phyloP scores from a whole-genome alignment of 495 filamentous ascomycete species.

The Hypomontagnella monticulosa region DNA sequence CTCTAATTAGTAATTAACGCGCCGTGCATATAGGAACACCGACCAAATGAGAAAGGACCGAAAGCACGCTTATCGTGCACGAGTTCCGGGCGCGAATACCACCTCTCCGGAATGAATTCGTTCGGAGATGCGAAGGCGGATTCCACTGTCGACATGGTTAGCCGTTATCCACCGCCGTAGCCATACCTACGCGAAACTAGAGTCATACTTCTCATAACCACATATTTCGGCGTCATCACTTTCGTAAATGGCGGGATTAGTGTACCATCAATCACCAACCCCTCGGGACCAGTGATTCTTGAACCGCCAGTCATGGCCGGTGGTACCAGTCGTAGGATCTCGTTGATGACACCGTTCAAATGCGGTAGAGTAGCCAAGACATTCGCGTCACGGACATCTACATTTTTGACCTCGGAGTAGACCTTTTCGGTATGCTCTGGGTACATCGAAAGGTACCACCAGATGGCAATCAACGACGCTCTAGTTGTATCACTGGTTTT shows the following conservation, averaged over 20 bases:
- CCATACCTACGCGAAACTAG: too few relatives aligned
- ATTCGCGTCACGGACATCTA: constrained; percentile 15
- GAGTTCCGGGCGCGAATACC: constrained; percentile 51
- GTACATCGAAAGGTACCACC: constrained; percentile 27
- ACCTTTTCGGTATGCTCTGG: constrained; percentile 29
- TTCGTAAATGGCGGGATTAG: constrained; percentile 30
- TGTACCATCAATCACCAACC: constrained; percentile 18
- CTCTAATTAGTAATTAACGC: too few relatives aligned
- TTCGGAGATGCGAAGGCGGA: constrained; percentile 44
- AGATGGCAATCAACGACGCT: constrained; percentile 17
- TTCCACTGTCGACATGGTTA: not conserved
- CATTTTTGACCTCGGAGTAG: constrained; percentile 10
- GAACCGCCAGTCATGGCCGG: constrained; percentile 25
- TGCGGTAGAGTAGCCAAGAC: constrained; percentile 18
- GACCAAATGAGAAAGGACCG: constrained; percentile 45
- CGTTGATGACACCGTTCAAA: constrained; percentile 28
- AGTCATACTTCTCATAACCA: constrained; percentile 31
- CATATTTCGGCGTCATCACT: constrained; percentile 30
- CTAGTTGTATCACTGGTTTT: constrained; percentile 26
- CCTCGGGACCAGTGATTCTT: constrained; percentile 29
- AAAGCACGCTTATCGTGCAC: constrained; percentile 49
- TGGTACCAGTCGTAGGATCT: constrained; percentile 24
- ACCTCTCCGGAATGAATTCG: constrained; percentile 56
- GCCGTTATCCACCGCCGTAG: too few relatives aligned
- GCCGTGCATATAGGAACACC: too few relatives aligned